phyloP scores from a whole-genome alignment of 345 rosid species.

The Heritiera littoralis region DNA sequence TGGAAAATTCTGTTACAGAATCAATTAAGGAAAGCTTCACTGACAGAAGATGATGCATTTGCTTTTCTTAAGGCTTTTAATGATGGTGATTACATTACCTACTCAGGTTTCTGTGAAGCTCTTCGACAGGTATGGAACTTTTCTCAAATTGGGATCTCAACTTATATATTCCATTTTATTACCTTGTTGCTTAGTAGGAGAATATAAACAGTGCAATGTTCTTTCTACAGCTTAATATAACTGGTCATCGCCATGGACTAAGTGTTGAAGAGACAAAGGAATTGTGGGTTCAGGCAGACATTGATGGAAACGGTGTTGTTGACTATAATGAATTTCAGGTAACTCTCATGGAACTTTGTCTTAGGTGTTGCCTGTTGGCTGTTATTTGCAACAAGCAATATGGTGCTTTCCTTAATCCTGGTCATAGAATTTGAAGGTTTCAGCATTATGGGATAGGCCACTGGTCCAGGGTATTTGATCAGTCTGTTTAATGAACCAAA shows the following conservation, averaged over 20 bases:
- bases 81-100: slow-evolving; percentile 59
- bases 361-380: neutral
- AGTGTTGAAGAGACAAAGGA: slow-evolving; percentile 69
- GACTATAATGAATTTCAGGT: slow-evolving; percentile 91
- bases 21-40: slow-evolving; percentile 62
- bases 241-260: slow-evolving; percentile 73
- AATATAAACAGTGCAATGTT: neutral
- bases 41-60: slow-evolving; percentile 75
- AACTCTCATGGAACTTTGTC: slow-evolving; percentile 15
- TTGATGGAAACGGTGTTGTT: slow-evolving; percentile 67
- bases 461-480: neutral
- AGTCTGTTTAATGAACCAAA: neutral
- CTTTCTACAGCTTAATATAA: slow-evolving; percentile 62
- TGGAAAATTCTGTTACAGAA: slow-evolving; percentile 45
- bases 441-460: neutral
- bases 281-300: slow-evolving; percentile 84
- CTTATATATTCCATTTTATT: neutral
- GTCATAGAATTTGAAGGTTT: neutral
- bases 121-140: slow-evolving; percentile 63
- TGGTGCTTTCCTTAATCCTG: neutral
- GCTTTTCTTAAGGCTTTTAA: slow-evolving; percentile 67
- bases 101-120: slow-evolving; percentile 71
- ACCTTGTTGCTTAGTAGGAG: slow-evolving; percentile 8
- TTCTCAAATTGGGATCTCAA: neutral
- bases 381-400: neutral